Conservation (phyloP, 2,329 filamentous ascomycete genomes). For the Apiospora hydei region DNA sequence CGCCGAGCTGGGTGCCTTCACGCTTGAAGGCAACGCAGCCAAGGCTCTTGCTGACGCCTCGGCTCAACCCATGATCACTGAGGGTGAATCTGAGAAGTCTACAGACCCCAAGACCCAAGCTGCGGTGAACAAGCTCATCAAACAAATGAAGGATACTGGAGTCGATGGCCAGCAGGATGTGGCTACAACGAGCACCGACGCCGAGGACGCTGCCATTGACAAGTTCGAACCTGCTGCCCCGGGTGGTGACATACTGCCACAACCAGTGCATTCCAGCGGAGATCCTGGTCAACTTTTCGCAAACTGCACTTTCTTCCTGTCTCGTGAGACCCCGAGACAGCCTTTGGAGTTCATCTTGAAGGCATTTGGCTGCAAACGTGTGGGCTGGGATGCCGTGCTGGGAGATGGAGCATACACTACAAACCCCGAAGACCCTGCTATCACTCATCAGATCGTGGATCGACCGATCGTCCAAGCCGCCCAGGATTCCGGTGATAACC, state of each 20-base stretch:
- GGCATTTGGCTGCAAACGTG: constrained; percentile 92
- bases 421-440: constrained; percentile 84
- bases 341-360: constrained; percentile 92
- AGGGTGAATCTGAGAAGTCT: constrained; percentile 58
- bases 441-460: constrained; percentile 97
- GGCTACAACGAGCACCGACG: constrained; percentile 52
- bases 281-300: constrained; percentile 82
- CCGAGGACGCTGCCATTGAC: constrained; percentile 73
- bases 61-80: constrained; percentile 54
- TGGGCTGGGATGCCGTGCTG: constrained; percentile 92
- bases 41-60: constrained; percentile 60
- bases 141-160: constrained; percentile 67
- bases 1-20: constrained; percentile 90
- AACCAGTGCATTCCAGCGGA: constrained; percentile 72
- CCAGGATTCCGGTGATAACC: constrained; percentile 61
- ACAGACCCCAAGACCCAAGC: constrained; percentile 70
- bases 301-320: constrained; percentile 89
- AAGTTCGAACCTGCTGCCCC: constrained; percentile 87
- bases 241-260: constrained; percentile 84
- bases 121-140: constrained; percentile 73
- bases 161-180: constrained; percentile 51
- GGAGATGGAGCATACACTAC: constrained; percentile 93
- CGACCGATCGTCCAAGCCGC: constrained; percentile 76
- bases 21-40: constrained; percentile 78
- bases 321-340: constrained; percentile 89